Evolutionary conservation across 805 yeast species (phyloP).

Genomic region (Kuraishia molischiana): DNA sequence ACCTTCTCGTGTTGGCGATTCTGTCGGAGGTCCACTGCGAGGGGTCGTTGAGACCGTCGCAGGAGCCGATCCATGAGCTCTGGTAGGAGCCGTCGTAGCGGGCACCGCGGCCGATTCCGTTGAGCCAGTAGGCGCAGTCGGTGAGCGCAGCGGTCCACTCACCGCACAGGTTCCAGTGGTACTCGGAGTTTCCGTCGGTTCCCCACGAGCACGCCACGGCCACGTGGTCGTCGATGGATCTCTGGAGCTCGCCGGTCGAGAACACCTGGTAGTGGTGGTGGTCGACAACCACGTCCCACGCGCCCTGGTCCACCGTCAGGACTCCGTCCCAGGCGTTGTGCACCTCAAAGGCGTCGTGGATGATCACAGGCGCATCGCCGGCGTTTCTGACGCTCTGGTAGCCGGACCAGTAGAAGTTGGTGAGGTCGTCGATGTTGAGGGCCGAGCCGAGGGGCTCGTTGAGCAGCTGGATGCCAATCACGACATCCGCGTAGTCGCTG

Average conservation of each 20-base stretch:
- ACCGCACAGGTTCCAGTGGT: constrained; percentile 48
- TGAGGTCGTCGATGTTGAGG: constrained; percentile 32
- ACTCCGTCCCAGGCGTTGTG: constrained; percentile 46
- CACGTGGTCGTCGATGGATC: constrained; percentile 54
- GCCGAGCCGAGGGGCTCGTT: constrained; percentile 63
- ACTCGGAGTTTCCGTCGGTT: constrained; percentile 23
- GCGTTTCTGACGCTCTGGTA: constrained; percentile 31
- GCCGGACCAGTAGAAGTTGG: constrained; percentile 28
- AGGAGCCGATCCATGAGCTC: constrained; percentile 30
- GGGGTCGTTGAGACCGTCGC: constrained; percentile 28
- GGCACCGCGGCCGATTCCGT: constrained; percentile 61
- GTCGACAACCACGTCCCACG: constrained; percentile 68
- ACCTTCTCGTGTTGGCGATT: constrained; percentile 35
- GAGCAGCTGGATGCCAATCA: constrained; percentile 59
- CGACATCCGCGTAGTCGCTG: constrained; percentile 37
- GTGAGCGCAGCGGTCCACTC: constrained; percentile 69
- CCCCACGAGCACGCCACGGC: constrained; percentile 42
- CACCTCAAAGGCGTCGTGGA: constrained; percentile 58
- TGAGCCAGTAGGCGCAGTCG: constrained; percentile 62
- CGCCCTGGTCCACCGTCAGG: constrained; percentile 22
- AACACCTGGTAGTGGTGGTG: constrained; percentile 94
- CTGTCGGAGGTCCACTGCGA: constrained; percentile 32
- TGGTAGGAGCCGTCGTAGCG: constrained; percentile 46
- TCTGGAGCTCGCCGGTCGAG: constrained; percentile 44
- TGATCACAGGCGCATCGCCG: constrained; percentile 34